A percentile compares a stretch with the other conserved stretches of the same genome.
These are phyloP conservation scores for Mortierella claussenii DNA, from an alignment of 192 early-diverging fungal genomes.

Conservation along the genomic window DNA sequence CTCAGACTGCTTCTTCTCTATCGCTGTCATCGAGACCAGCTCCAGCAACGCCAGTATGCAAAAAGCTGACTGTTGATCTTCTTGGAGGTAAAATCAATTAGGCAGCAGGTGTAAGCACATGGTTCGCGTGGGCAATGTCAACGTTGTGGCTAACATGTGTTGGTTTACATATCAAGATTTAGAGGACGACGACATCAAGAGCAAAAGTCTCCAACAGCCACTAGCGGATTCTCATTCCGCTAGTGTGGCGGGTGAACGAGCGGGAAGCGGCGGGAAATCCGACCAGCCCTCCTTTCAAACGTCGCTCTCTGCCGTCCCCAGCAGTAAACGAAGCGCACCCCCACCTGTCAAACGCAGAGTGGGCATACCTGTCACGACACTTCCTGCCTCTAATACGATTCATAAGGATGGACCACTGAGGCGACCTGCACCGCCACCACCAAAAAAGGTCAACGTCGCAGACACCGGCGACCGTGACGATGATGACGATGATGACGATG, in stretches of 20 bases:
- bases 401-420: slow-evolving; percentile 17
- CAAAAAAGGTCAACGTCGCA: background rate
- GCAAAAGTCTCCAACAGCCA: background rate
- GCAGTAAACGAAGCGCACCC: slow-evolving; percentile 14
- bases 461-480: background rate
- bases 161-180: background rate
- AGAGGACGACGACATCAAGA: background rate
- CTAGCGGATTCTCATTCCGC: background rate
- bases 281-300: background rate
- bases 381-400: slow-evolving; percentile 25
- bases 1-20: background rate
- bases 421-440: slow-evolving; percentile 42
- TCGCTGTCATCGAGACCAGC: slow-evolving; percentile 7
- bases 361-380: slow-evolving; percentile 1
- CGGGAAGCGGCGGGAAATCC: background rate
- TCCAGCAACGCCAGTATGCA: background rate
- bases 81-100: slow-evolving; percentile 49
- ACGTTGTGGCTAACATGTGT: too few species aligned
- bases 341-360: slow-evolving; percentile 27
- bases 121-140: too few species aligned
- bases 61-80: slow-evolving; percentile 27
- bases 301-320: background rate
- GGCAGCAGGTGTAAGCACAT: too few species aligned
- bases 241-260: background rate
- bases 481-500: slow-evolving; percentile 16